A percentile compares a stretch with the other conserved stretches of the same genome.
phyloP scores from a whole-genome alignment of 441 rosid genomes.

The Francoa sonchifolia region DNA sequence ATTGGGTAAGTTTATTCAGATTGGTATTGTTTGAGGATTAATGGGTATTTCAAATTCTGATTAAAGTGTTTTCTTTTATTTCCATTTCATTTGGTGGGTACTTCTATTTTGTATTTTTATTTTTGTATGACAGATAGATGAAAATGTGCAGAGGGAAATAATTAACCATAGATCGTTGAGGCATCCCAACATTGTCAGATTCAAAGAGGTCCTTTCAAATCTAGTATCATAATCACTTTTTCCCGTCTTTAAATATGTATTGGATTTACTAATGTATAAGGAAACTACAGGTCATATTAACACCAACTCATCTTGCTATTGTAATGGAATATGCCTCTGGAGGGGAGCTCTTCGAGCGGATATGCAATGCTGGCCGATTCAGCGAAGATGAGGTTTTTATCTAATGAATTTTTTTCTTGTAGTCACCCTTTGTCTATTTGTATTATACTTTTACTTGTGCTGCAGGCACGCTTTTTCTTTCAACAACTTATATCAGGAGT shows the following conservation, averaged over 20 bases:
- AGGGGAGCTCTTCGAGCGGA: slow-evolving; percentile 92
- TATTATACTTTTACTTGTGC: background rate
- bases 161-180: slow-evolving; percentile 85
- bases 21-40: background rate
- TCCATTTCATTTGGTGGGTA: background rate
- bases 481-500: slow-evolving; percentile 98
- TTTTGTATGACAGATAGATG: slow-evolving; percentile 60
- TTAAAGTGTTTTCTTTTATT: background rate
- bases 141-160: slow-evolving; percentile 87
- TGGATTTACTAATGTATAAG: background rate
- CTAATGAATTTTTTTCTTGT: background rate
- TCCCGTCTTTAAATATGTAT: too few species aligned
- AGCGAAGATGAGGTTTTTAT: slow-evolving; percentile 85
- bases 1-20: background rate
- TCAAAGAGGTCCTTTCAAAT: slow-evolving; percentile 68
- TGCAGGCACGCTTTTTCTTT: slow-evolving; percentile 93
- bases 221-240: background rate
- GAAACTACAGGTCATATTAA: slow-evolving; percentile 49
- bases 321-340: slow-evolving; percentile 99
- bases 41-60: too few species aligned
- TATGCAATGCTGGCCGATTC: slow-evolving; percentile 94
- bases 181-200: slow-evolving; percentile 94
- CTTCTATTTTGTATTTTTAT: background rate
- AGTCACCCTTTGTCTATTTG: background rate
- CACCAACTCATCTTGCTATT: slow-evolving; percentile 96